Evolutionary conservation across 2,329 filamentous ascomycete species (phyloP).

Genomic region (Neofusicoccum kwambonambiense): DNA sequence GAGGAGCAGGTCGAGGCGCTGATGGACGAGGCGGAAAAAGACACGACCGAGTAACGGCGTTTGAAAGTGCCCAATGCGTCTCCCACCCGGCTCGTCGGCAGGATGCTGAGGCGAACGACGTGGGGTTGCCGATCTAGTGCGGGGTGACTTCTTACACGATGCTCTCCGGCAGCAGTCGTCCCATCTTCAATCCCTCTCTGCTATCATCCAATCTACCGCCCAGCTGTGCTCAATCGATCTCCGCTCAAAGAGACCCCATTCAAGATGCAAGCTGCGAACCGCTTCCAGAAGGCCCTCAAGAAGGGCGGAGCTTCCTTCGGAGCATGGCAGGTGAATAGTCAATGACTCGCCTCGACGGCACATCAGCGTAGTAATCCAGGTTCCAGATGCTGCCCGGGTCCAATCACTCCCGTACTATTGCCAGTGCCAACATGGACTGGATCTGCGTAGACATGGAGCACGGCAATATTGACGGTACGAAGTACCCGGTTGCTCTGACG

Average conservation of each 20-base stretch:
- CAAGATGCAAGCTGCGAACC: conserved; percentile 55
- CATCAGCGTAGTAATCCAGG: background rate
- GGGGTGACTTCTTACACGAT: conserved; percentile 3
- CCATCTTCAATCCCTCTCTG: background rate
- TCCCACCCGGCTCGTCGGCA: conserved; percentile 13
- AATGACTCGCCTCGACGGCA: background rate
- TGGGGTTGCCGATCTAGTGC: conserved; percentile 18
- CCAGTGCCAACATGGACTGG: conserved; percentile 54
- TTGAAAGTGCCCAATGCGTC: background rate
- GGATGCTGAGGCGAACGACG: conserved; percentile 15
- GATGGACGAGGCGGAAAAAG: conserved; percentile 58
- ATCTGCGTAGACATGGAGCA: conserved; percentile 57
- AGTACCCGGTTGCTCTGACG: background rate
- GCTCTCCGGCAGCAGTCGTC: background rate
- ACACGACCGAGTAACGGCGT: conserved; percentile 7
- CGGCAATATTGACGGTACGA: conserved; percentile 54
- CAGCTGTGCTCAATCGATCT: background rate
- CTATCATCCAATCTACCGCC: background rate
- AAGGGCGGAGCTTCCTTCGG: conserved; percentile 53
- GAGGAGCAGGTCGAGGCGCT: conserved; percentile 63
- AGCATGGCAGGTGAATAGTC: conserved; percentile 53
- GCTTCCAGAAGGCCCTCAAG: conserved; percentile 52
- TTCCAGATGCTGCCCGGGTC: conserved; percentile 51
- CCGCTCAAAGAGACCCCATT: background rate
- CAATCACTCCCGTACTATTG: conserved; percentile 55